Conservation (phyloP, 139 green algal species). For the Closterium sp. region DNA sequence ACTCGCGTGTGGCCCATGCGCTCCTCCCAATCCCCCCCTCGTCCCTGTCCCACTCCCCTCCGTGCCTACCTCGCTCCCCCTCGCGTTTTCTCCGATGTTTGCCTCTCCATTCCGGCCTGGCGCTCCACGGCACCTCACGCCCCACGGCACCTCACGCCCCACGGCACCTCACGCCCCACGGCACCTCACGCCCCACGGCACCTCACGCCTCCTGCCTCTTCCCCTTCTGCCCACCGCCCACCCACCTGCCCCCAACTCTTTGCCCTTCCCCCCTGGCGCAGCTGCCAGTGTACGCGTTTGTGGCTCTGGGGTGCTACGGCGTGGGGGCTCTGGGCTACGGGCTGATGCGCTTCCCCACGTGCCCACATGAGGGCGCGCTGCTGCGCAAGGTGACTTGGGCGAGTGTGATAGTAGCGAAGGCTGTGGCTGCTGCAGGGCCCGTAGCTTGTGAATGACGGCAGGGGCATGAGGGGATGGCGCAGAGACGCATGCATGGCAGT, state of each 20-base stretch:
- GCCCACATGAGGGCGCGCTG: slow-evolving; percentile 24
- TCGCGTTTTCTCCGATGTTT: no score
- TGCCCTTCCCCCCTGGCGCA: neutral
- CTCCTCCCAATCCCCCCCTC: neutral
- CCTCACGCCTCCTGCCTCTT: no score
- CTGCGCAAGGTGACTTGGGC: slow-evolving; percentile 22
- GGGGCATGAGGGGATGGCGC: neutral
- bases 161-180: no score
- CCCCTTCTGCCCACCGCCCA: no score
- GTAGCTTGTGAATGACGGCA: neutral
- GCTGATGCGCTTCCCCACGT: slow-evolving; percentile 43
- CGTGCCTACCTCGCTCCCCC: no score
- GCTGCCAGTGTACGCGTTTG: slow-evolving; percentile 40
- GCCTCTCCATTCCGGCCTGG: no score
- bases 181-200: no score
- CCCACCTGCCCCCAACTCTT: neutral
- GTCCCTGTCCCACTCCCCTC: neutral
- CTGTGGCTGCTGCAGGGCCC: neutral
- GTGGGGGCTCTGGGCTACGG: slow-evolving; percentile 32
- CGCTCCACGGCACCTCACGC: no score
- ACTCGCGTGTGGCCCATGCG: neutral
- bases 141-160: no score
- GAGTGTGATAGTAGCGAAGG: neutral
- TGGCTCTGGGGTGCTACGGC: slow-evolving; percentile 29
- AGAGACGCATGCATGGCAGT: no score